Base-by-base conservation (phyloP, 202 grass and related monocot species). In the Musa balbisiana region DNA sequence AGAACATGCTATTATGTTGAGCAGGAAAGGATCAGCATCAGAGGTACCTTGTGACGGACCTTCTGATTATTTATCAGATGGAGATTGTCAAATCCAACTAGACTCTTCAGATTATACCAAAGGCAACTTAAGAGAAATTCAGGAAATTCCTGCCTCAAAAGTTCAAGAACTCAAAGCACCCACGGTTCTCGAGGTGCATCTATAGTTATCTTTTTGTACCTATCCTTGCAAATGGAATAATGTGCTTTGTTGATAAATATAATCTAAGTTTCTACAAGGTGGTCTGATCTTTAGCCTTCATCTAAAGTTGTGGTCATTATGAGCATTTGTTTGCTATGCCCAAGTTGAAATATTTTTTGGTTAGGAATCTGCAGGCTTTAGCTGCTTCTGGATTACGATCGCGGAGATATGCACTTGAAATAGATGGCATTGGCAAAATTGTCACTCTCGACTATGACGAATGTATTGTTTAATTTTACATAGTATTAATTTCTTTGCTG, bases 381-480 rank as follows among this genome's bases (percentile, higher is more conserved):
- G 73, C 87, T 83, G 87, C 87, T 71, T 89, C 87, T 21, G 87
- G 87, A 19, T 80, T 89, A 83, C 78, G 83, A 85, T 84, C 83
- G 21, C 79, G 83, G 53, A 73, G 87, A 51, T 86, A 86, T 19
- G 87, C 87, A 20, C 69, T 82, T 83, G 87, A 89, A 72, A 83
- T 89, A 62, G 87, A 89, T 83, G 87, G 87, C 68, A 89, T 89
- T 60, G 83, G 83, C 3, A 77, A 85, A 74, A 69, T 89, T 52
- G 64, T 85, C 64, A 74, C 80, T 81, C 43, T 85, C 60, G 87
- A 89, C 62, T 83, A 86, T 74, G 82, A 82, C 72, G 73, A 83
- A 83, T 80, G 83, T 89, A 69, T 76, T 73, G 77, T 23, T 78
- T 71, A 74, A 0, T 72, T 55, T 73, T 60, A 67, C 14, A 70